These are phyloP conservation scores for Hippophae tibetana DNA, from an alignment of 306 rosid genomes.

Conservation along the genomic window DNA sequence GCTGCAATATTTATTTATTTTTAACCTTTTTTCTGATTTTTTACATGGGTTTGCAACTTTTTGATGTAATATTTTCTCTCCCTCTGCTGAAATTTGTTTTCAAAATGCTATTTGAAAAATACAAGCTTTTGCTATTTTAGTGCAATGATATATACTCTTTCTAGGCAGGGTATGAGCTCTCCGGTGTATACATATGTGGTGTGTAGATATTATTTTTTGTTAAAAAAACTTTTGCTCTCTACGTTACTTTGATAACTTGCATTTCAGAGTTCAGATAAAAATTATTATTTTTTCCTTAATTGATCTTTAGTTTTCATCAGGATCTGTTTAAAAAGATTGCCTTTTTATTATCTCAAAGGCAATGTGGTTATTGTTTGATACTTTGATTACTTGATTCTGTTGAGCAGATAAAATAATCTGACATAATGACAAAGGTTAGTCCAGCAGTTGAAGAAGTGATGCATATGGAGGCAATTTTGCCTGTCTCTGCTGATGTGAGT, in stretches of 20 bases:
- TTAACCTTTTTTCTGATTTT: neutral
- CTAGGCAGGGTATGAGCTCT: too few species aligned
- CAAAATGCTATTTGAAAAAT: too few species aligned
- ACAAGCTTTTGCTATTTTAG: too few species aligned
- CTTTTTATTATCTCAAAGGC: neutral
- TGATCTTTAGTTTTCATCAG: conserved; percentile 7
- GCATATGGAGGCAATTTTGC: conserved; percentile 46
- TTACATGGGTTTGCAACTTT: conserved; percentile 19
- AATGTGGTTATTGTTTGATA: conserved; percentile 1
- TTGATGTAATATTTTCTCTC: conserved; percentile 7
- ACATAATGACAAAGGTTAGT: conserved; percentile 77
- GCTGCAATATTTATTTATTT: neutral
- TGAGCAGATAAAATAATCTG: conserved; percentile 26
- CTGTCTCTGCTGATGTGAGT: conserved; percentile 92
- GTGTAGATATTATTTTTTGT: too few species aligned
- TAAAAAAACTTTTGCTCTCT: too few species aligned
- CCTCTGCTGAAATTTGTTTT: too few species aligned
- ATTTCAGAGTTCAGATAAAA: neutral
- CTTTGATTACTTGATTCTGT: conserved; percentile 7
- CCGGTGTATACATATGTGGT: too few species aligned
- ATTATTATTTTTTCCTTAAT: neutral
- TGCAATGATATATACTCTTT: too few species aligned
- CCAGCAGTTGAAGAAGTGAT: conserved; percentile 55
- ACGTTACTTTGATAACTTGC: neutral
- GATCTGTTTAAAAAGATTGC: conserved; percentile 2